Evolutionary conservation across 768 basidiomycete genomes (phyloP), one percentile per base, ranked within the genome.

Genomic region (Lactarius evosmus): DNA sequence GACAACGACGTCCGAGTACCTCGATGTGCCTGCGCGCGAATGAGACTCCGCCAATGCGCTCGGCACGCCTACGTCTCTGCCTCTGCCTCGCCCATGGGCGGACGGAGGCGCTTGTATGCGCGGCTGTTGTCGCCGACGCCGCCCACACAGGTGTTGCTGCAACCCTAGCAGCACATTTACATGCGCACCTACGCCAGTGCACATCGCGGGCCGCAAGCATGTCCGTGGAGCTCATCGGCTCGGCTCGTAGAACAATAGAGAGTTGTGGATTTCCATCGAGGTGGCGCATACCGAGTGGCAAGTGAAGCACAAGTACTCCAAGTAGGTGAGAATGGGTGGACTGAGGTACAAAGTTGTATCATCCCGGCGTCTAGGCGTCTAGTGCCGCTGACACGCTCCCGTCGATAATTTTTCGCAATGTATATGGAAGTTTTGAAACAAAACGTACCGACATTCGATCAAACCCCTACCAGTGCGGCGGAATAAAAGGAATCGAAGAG

Each of bases 1-100:
- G 25, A 73, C 75, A 46, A 75, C 75, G 27, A 76, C 75, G 6
- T 73, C 72, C 27, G 68, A 69, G 30, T 76, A 75, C 61, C 69
- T 76, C 61, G 73, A 74, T 58, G 71, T 76, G 51, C 59, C 58
- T 14, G 50, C 58, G 12, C 62, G 36, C 22, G 63, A 63, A 16
- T 60, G 63, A 4, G 46, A 51, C 32, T 64, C 63, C 16, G 52
- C 53, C 9, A 65, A 58, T 52, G 57, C 60, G 19, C 63, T 67
- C 16, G 59, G 22, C 61, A 58, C n/a, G 46, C 63, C 14, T 51
- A 58, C n/a, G n/a, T n/a, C 40, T 54, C 60, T 4, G 34, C 44
- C 1, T 34, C 58, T 17, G 27, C 19, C 46, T n/a, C 29, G 8
- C 50, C 62, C 22, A 19, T 44, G 30, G 57, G 56, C 8, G 46